Base-by-base conservation (phyloP, 2,329 filamentous ascomycete species). In the Penicillium rolfsii region DNA sequence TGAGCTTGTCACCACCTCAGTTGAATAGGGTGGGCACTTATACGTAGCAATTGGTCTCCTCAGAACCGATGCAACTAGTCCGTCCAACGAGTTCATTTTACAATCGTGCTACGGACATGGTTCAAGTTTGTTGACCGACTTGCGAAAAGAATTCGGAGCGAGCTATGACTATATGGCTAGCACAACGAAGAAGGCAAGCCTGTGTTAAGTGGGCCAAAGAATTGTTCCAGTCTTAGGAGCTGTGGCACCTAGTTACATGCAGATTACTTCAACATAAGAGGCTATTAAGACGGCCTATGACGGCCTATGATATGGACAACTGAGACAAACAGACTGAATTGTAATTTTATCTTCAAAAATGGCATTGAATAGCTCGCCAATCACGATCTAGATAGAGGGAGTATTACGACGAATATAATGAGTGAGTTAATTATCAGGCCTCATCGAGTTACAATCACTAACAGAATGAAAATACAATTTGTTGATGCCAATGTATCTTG, bases 311-410 rank as follows among this genome's bases (percentile, higher is more conserved):
- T 48, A 46, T 66, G 64, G 64, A 62, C 55, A 19, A 58, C 11
- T 28, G 64, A 67, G 53, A 54, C 63, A 35, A 64, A 63, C 24
- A 35, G 52, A 24, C 41, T 62, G 33, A 63, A 64, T 26, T 66
- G 64, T 43, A 36, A 52, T 41, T 57, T 59, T 33, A 62, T 64
- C 40, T 62, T 66, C 49, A 61, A 64, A 26, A 53, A 45, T 24
- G 64, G 64, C 24, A 24, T 66, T 28, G 45, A 56, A 35, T 65
- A 53, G 35, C 49, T 66, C 8, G n/a, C 54, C n/a, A 46, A 55
- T 26, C 50, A 65, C 26, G 61, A 67, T 55, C 50, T 67, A 9
- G 59, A 57, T 26, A 19, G 19, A 19, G 19, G 19, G 54, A 62
- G 26, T 66, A 67, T 53, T 67, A 65, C 41, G 50, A 64, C 38